phyloP scores from a whole-genome alignment of 1,284 basidiomycete species.

The Pyrrhoderma noxium region DNA sequence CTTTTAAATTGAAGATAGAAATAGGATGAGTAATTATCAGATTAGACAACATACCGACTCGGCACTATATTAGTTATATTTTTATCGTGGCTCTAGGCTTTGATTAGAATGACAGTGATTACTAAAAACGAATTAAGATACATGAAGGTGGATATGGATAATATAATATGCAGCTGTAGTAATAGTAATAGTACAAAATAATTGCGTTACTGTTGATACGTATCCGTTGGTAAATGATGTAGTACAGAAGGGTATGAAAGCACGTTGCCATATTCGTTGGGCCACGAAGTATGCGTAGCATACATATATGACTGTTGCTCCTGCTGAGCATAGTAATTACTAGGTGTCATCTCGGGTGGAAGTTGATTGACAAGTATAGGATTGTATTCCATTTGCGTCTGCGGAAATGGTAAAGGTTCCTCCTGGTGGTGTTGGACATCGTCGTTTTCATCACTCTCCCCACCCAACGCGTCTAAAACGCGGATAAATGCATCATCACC shows the following conservation, averaged over 20 bases:
- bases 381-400: too few relatives aligned
- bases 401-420: neutral
- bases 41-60: too few relatives aligned
- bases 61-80: too few relatives aligned
- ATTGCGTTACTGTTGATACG: neutral
- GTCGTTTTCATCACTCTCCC: constrained; percentile 13
- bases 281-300: constrained; percentile 5
- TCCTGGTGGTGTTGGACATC: constrained; percentile 1
- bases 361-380: neutral
- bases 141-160: too few relatives aligned
- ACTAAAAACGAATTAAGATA: too few relatives aligned
- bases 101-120: too few relatives aligned
- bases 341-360: neutral
- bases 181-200: too few relatives aligned
- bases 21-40: too few relatives aligned
- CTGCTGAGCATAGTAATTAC: neutral
- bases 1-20: too few relatives aligned
- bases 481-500: neutral
- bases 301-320: constrained; percentile 7
- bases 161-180: too few relatives aligned
- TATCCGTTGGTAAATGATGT: neutral
- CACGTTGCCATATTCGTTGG: neutral
- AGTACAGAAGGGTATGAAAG: neutral
- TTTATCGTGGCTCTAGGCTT: too few relatives aligned
- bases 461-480: constrained; percentile 2